Evolutionary conservation across 75 land plant species (phyloP).

Genomic region (Pinus taeda): DNA sequence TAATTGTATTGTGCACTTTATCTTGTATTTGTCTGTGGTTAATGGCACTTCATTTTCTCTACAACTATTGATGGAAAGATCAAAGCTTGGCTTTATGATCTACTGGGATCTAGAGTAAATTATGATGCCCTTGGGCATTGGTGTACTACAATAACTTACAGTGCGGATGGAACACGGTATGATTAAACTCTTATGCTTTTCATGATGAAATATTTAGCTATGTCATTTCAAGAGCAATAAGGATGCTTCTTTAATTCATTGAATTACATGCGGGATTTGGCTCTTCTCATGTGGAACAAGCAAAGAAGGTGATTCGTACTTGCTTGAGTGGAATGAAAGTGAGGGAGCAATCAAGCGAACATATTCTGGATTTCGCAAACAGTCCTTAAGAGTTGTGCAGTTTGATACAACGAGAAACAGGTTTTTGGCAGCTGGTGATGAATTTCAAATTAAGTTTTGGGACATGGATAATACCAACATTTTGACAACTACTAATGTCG

Average conservation of each 20-base stretch:
- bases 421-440: constrained; percentile 20
- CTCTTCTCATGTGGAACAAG: constrained; percentile 27
- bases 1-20: no score
- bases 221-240: no score
- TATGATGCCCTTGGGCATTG: constrained; percentile 83
- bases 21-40: no score
- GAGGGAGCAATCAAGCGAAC: constrained; percentile 24
- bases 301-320: constrained; percentile 21
- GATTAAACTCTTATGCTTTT: not conserved
- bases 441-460: constrained; percentile 22
- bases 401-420: constrained; percentile 22
- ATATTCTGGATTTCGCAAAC: constrained; percentile 18
- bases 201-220: no score
- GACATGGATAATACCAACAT: constrained; percentile 23
- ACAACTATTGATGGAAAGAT: constrained; percentile 84
- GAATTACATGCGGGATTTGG: not conserved
- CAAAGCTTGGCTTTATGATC: constrained; percentile 84
- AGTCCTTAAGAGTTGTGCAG: constrained; percentile 15
- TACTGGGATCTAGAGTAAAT: constrained; percentile 71
- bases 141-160: constrained; percentile 78
- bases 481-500: constrained; percentile 16
- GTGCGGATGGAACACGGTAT: constrained; percentile 74
- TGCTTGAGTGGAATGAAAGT: constrained; percentile 28
- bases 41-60: constrained; percentile 70
- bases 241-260: no score